Base-by-base conservation (phyloP, 1,284 basidiomycete species). In the Amylostereum areolatum region DNA sequence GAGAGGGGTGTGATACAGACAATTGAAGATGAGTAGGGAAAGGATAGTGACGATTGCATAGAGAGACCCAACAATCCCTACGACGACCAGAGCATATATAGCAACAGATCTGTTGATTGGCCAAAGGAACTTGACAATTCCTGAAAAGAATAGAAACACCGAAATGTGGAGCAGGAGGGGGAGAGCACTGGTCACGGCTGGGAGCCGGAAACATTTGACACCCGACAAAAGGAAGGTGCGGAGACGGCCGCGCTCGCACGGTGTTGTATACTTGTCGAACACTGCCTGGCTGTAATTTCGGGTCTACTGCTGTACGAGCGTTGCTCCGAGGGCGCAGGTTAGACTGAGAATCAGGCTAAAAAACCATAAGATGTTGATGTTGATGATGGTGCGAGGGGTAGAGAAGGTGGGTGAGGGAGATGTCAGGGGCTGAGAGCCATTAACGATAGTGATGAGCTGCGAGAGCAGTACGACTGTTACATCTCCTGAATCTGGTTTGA, bases 121-220 rank as follows among this genome's bases (percentile, higher is more conserved):
- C 59, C 59, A 62, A 7, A 61, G 54, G 4, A 59, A 52, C 8
- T 58, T 55, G 3, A 58, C 33, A 10, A 63, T 48, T 1, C 61
- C 61, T 5, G 52, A 43, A 42, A 62, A 57, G 48, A 63, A 62
- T 11, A 63, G 50, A 0, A 52, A 48, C 12, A 63, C 46, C 3
- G 60, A 53, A 7, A 55, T 24, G 34, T 60, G 59, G 2, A 63
- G 52, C 2, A 63, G 42, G 5, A 60, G 41, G 8, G 61, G 60
- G 2, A 61, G 49, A 10, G 55, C 40, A 5, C 47, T 54, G 51
- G 59, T 56, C 8, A 58, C 12, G 9, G 12, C 41, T 4, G 11
- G 24, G 12, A 43, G 11, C 27, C 41, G n/a, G 41, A 11, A 43
- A 4, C n/a, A 11, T 12, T 12, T 11, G 24, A 43, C 12, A 11